Percentiles rank a stretch among this genome's conserved stretches.
These are phyloP conservation scores for Mycoemilia scoparia DNA, from an alignment of 192 early-diverging fungal genomes.

Conservation along the genomic window DNA sequence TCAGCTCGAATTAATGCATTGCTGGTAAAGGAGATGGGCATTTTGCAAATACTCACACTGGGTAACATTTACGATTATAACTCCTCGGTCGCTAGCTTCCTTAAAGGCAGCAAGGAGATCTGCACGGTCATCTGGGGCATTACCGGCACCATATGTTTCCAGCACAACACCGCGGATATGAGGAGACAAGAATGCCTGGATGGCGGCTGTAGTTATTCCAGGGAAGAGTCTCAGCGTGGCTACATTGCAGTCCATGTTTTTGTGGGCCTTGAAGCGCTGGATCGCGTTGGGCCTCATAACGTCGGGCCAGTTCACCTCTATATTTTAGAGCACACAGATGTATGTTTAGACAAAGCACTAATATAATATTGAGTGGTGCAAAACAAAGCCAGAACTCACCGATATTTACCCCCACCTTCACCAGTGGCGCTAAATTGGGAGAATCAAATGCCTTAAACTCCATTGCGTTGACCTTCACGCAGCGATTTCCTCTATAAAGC, in stretches of 20 bases:
- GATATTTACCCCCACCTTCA: slow-evolving; percentile 94
- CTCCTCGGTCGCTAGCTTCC: slow-evolving; percentile 79
- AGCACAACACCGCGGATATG: slow-evolving; percentile 81
- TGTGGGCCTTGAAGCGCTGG: slow-evolving; percentile 66
- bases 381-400: too few relatives aligned
- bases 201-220: slow-evolving; percentile 75
- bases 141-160: slow-evolving; percentile 93
- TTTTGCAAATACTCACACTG: slow-evolving; percentile 60
- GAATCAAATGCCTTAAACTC: slow-evolving; percentile 74
- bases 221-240: slow-evolving; percentile 83
- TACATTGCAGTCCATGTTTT: slow-evolving; percentile 69
- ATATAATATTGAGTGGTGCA: background rate
- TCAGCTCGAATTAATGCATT: background rate
- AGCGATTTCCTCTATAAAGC: slow-evolving; percentile 80
- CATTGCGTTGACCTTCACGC: slow-evolving; percentile 55
- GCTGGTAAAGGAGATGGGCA: background rate
- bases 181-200: slow-evolving; percentile 68
- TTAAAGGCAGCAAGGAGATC: slow-evolving; percentile 68
- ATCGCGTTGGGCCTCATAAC: slow-evolving; percentile 73
- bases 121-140: slow-evolving; percentile 76
- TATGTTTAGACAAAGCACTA: background rate
- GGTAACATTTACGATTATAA: slow-evolving; percentile 93
- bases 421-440: slow-evolving; percentile 75
- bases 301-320: slow-evolving; percentile 77
- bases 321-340: too few relatives aligned